phyloP scores from a whole-genome alignment of 2,329 filamentous ascomycete species.

The Corniculantispora saksenae region DNA sequence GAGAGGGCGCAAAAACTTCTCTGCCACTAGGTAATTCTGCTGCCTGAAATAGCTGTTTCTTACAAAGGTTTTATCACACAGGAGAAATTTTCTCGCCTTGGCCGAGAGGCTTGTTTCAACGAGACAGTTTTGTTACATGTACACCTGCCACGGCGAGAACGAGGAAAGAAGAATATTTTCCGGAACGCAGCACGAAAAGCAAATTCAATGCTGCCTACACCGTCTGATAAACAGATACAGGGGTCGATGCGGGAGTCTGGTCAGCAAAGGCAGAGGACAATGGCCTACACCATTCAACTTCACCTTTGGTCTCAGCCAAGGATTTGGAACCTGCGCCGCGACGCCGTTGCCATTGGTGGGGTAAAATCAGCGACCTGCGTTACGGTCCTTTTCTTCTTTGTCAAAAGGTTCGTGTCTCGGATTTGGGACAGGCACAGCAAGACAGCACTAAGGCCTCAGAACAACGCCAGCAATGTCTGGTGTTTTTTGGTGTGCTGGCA shows the following conservation, averaged over 20 bases:
- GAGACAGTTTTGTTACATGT: not conserved
- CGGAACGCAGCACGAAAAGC: not conserved
- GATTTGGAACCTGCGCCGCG: too few species aligned
- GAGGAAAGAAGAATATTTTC: not conserved
- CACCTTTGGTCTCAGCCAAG: not conserved
- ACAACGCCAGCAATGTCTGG: not conserved
- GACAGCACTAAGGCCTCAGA: not conserved
- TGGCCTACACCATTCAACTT: not conserved
- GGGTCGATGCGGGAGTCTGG: not conserved
- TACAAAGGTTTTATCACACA: too few species aligned
- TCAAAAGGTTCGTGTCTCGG: not conserved
- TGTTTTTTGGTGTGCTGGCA: not conserved
- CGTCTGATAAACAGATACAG: not conserved
- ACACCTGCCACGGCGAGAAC: not conserved
- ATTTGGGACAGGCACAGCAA: not conserved
- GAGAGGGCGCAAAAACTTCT: not conserved
- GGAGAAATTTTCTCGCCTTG: not conserved
- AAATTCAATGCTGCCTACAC: not conserved
- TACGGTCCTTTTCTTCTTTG: not conserved
- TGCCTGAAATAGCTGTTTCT: not conserved
- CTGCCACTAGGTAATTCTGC: not conserved
- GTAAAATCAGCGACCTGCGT: not conserved
- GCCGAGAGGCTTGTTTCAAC: not conserved
- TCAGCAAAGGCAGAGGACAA: not conserved
- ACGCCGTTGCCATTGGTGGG: too few species aligned